Percentiles rank a stretch among this genome's conserved stretches.
Conservation (phyloP, 2,329 filamentous ascomycete species). For the Thielaviopsis euricoi region DNA sequence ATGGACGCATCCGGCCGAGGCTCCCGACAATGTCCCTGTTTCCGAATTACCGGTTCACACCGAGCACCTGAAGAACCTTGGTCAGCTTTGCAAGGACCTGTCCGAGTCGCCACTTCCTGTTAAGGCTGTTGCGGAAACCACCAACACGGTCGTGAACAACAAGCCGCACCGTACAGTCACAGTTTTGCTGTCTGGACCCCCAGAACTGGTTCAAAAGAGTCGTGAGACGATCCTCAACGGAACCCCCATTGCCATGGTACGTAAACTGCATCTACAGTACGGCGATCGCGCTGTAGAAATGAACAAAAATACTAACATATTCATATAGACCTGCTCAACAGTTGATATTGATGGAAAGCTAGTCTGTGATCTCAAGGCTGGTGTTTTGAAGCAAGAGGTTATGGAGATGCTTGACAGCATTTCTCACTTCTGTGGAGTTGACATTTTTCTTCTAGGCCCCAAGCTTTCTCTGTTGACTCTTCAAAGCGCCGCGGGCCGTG, state of each 20-base stretch:
- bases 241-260: conserved; percentile 81
- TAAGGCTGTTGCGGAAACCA: conserved; percentile 62
- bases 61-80: conserved; percentile 66
- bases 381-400: conserved; percentile 57
- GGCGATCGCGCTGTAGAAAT: not conserved
- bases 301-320: conserved; percentile 5
- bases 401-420: conserved; percentile 76
- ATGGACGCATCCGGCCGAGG: conserved; percentile 86
- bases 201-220: conserved; percentile 78
- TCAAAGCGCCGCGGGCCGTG: conserved; percentile 60
- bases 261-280: conserved; percentile 19
- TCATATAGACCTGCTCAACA: conserved; percentile 63
- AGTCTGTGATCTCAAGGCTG: conserved; percentile 56
- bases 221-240: conserved; percentile 80
- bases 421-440: conserved; percentile 76
- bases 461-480: conserved; percentile 68
- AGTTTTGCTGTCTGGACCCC: conserved; percentile 76
- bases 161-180: conserved; percentile 60
- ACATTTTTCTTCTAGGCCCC: conserved; percentile 88
- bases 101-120: conserved; percentile 54
- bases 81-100: conserved; percentile 66
- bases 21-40: conserved; percentile 66
- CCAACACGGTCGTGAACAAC: conserved; percentile 58
- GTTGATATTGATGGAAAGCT: conserved; percentile 88
- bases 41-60: conserved; percentile 86